Evolutionary conservation across 768 basidiomycete species (phyloP).

Genomic region (Phylloporus rhodoxanthus): DNA sequence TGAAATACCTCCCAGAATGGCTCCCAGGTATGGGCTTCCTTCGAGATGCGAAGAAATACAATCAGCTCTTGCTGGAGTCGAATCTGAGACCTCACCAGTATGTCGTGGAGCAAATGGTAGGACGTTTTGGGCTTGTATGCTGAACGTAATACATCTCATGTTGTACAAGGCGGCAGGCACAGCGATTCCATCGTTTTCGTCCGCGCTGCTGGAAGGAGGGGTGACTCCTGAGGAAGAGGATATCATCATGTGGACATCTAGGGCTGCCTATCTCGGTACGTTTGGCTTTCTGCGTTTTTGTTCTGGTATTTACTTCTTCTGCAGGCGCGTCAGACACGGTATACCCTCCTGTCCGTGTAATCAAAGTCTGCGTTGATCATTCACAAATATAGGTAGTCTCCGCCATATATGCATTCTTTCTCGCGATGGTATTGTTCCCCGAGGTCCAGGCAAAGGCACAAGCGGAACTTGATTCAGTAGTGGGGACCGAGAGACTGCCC

Average conservation of each 20-base stretch:
- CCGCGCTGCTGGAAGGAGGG: conserved; percentile 9
- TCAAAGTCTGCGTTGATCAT: conserved; percentile 17
- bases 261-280: conserved; percentile 9
- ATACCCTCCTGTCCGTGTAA: conserved; percentile 28
- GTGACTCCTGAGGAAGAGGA: conserved; percentile 16
- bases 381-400: conserved; percentile 11
- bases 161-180: conserved; percentile 12
- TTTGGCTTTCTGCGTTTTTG: too few relatives aligned
- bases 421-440: too few relatives aligned
- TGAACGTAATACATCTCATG: neutral
- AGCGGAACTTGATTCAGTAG: too few relatives aligned
- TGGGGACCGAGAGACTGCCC: too few relatives aligned
- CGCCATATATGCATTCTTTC: too few relatives aligned
- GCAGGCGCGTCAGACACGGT: conserved; percentile 43
- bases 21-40: conserved; percentile 33
- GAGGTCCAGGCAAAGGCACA: too few relatives aligned
- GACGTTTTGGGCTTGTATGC: neutral
- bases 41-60: conserved; percentile 24
- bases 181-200: conserved; percentile 18
- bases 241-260: conserved; percentile 16
- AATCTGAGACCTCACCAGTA: conserved; percentile 40
- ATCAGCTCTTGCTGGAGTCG: conserved; percentile 30
- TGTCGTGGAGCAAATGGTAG: conserved; percentile 44
- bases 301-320: neutral
- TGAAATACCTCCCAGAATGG: too few relatives aligned